A percentile compares a stretch with the other conserved stretches of the same genome.
These are phyloP conservation scores for Rhypophila decipiens DNA, from an alignment of 495 filamentous ascomycete genomes.

Conservation along the genomic window DNA sequence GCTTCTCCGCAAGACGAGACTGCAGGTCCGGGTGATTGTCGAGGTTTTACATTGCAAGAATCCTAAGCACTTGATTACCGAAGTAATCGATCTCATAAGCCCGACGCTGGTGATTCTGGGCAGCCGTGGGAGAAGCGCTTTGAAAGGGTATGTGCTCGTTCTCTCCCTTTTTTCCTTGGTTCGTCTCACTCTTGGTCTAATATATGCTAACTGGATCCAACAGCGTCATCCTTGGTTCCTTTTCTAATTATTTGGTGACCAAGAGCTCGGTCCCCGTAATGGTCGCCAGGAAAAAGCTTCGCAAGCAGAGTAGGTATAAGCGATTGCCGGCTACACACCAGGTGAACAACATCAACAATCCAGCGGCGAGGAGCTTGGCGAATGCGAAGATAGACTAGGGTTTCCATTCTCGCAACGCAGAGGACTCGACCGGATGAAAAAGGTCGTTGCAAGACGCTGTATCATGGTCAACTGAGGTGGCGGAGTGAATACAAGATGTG, in stretches of 20 bases:
- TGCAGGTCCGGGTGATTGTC: conserved; percentile 86
- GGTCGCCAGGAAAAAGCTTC: conserved; percentile 77
- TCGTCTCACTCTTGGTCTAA: not conserved
- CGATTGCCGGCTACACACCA: conserved; percentile 51
- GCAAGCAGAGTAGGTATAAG: conserved; percentile 66
- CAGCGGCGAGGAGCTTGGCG: conserved; percentile 55
- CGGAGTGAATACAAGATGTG: no score
- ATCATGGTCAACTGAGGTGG: no score
- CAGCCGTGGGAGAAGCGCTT: conserved; percentile 77
- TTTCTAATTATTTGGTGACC: conserved; percentile 93
- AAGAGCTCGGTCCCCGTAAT: conserved; percentile 96
- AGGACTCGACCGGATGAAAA: no score
- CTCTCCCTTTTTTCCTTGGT: not conserved
- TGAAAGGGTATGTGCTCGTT: conserved; percentile 73
- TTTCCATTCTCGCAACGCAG: no score
- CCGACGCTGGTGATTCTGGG: conserved; percentile 94
- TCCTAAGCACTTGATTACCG: conserved; percentile 76
- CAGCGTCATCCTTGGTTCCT: conserved; percentile 87
- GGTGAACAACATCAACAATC: conserved; percentile 64
- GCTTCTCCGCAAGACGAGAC: conserved; percentile 76
- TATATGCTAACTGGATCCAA: not conserved
- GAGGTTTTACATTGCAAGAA: conserved; percentile 99
- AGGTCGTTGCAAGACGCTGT: not conserved
- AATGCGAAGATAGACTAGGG: conserved; percentile 64
- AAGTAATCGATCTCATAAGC: conserved; percentile 84